Evolutionary conservation across 176 grass and related monocot species (phyloP).

Genomic region (Pontederia crassipes): DNA sequence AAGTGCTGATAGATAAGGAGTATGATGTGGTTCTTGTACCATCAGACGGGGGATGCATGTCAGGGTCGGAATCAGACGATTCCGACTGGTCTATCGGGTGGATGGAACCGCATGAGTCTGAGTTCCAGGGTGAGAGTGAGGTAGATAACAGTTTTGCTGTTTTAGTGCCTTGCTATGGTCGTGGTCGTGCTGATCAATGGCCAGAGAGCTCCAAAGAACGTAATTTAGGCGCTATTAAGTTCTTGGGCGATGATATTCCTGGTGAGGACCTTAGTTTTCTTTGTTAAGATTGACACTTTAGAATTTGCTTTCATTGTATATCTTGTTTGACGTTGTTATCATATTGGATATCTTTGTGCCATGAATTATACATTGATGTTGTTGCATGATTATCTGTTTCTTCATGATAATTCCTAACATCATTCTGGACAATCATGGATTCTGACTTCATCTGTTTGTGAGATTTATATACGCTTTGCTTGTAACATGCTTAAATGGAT

Average conservation of each 20-base stretch:
- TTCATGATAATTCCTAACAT: too few relatives aligned
- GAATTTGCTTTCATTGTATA: too few relatives aligned
- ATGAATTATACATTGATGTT: too few relatives aligned
- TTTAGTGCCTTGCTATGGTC: slow-evolving; percentile 15
- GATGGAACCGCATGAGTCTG: slow-evolving; percentile 12
- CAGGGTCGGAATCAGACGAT: slow-evolving; percentile 12
- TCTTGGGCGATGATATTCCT: slow-evolving; percentile 6
- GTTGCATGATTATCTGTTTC: too few relatives aligned
- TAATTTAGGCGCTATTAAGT: background rate
- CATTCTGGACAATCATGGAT: too few relatives aligned
- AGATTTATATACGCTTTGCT: too few relatives aligned
- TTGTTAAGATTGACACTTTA: background rate
- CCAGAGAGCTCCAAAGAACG: slow-evolving; percentile 10
- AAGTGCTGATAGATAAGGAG: slow-evolving; percentile 15
- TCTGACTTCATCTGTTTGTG: too few relatives aligned
- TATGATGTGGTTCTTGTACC: slow-evolving; percentile 17
- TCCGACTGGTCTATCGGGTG: slow-evolving; percentile 21
- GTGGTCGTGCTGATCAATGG: slow-evolving; percentile 4
- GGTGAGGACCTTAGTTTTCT: background rate
- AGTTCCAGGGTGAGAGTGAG: slow-evolving; percentile 13
- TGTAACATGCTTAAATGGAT: too few relatives aligned
- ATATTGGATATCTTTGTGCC: too few relatives aligned
- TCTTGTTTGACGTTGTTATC: too few relatives aligned
- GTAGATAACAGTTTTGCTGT: slow-evolving; percentile 13
- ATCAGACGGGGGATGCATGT: slow-evolving; percentile 16